These are phyloP conservation scores for Asparagopsis taxiformis DNA, from an alignment of 31 red algal species.

Conservation along the genomic window DNA sequence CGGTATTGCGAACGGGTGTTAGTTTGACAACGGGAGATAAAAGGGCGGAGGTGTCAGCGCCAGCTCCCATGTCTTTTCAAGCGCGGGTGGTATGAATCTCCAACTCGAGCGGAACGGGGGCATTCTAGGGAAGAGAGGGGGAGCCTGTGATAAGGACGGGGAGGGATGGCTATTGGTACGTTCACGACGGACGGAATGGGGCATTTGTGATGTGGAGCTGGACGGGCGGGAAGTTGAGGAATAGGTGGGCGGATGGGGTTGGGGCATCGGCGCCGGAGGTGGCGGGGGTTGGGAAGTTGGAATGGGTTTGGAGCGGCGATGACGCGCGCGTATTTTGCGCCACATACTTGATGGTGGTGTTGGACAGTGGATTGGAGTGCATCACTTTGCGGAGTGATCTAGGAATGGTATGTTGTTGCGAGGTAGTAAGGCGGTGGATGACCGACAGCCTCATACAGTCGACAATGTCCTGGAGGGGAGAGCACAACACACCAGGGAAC, in stretches of 20 bases:
- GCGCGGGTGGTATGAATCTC: slow-evolving; percentile 9
- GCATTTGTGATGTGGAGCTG: not conserved
- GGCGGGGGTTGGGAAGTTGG: not conserved
- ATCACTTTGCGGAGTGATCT: too few species aligned
- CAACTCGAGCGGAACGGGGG: not conserved
- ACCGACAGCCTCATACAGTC: too few species aligned
- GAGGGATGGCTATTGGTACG: not conserved
- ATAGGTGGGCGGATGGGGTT: slow-evolving; percentile 3
- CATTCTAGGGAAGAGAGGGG: slow-evolving; percentile 32
- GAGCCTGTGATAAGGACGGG: slow-evolving; percentile 38
- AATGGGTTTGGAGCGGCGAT: not conserved
- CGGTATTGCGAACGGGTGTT: slow-evolving; percentile 1
- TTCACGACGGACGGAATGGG: not conserved
- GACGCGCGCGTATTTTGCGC: not conserved
- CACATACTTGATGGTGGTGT: too few species aligned
- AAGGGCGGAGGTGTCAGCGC: slow-evolving; percentile 24
- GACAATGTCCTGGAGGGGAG: too few species aligned
- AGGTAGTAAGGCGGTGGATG: too few species aligned
- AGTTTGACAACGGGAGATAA: not conserved
- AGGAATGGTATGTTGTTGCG: too few species aligned
- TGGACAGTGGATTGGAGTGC: too few species aligned
- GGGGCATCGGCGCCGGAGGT: slow-evolving; percentile 9
- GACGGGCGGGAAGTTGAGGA: not conserved
- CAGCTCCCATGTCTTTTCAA: slow-evolving; percentile 36
- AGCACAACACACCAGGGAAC: too few species aligned